Conservation (phyloP, 2,329 filamentous ascomycete genomes). For the Dichotomopilus funicola region DNA sequence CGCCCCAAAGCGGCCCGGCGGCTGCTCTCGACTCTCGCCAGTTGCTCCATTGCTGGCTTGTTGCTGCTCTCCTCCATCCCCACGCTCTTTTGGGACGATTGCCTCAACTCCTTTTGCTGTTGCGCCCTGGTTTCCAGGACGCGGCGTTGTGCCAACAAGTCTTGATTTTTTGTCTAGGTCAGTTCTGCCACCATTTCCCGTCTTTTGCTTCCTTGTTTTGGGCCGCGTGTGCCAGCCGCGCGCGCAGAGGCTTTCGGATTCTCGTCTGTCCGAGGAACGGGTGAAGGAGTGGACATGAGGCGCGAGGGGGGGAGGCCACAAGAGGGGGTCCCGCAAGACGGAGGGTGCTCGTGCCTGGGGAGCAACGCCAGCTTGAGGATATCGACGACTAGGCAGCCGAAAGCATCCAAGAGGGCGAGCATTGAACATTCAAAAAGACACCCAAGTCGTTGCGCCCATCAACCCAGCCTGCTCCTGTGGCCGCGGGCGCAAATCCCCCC, state of each 20-base stretch:
- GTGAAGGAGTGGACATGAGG: not conserved
- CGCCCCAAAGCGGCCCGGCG: slow-evolving; percentile 20
- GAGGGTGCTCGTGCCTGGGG: not conserved
- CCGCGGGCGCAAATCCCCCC: not conserved
- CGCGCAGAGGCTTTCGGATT: not conserved
- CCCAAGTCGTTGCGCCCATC: not conserved
- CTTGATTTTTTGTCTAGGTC: slow-evolving; percentile 32
- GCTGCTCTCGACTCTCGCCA: too few species aligned
- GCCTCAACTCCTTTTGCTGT: slow-evolving; percentile 28
- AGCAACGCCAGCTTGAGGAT: not conserved
- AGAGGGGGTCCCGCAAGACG: not conserved
- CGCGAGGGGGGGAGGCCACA: not conserved
- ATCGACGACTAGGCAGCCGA: not conserved
- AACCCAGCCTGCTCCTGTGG: not conserved
- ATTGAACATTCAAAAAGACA: too few species aligned
- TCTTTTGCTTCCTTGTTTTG: slow-evolving; percentile 2
- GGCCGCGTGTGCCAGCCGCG: not conserved
- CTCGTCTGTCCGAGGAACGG: not conserved
- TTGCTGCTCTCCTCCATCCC: slow-evolving; percentile 6
- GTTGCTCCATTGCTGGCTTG: not conserved
- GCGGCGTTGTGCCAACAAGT: slow-evolving; percentile 32
- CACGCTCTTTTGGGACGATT: slow-evolving; percentile 19
- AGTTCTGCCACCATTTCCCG: slow-evolving; percentile 18
- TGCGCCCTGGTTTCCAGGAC: slow-evolving; percentile 42
- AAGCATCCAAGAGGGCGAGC: not conserved